Evolutionary conservation across 148 eudicot species (phyloP).

Genomic region (Mesembryanthemum crystallinum): DNA sequence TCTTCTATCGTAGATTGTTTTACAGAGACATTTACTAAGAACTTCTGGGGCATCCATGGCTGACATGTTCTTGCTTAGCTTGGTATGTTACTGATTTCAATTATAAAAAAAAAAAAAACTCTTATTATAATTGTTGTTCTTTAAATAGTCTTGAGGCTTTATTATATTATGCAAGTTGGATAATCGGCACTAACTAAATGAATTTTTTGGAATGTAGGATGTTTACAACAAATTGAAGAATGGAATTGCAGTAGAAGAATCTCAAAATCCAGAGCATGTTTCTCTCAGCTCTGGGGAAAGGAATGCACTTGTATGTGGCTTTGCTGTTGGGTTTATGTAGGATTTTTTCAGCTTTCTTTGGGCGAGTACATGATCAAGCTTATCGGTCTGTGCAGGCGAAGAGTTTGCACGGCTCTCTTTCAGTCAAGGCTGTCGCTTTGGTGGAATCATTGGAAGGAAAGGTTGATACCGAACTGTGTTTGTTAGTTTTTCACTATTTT

Average conservation of each 20-base stretch:
- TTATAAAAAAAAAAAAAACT: no score
- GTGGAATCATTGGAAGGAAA: conserved; percentile 89
- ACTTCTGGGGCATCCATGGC: conserved; percentile 63
- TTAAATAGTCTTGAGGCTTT: conserved; percentile 11
- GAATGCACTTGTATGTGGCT: conserved; percentile 56
- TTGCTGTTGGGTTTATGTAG: not conserved
- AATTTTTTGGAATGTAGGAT: conserved; percentile 48
- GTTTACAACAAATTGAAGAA: conserved; percentile 71
- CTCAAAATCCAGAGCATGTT: conserved; percentile 48
- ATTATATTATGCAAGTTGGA: not conserved
- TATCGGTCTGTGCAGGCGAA: conserved; percentile 54
- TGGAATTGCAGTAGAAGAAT: conserved; percentile 77
- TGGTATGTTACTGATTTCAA: conserved; percentile 44
- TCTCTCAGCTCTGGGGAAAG: conserved; percentile 74
- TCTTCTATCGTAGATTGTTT: conserved; percentile 46
- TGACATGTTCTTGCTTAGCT: conserved; percentile 58
- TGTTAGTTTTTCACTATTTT: not conserved
- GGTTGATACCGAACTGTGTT: conserved; percentile 33
- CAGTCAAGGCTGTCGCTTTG: conserved; percentile 60
- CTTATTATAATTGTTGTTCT: no score
- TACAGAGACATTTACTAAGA: conserved; percentile 88
- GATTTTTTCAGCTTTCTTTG: not conserved
- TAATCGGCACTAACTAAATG: conserved; percentile 5
- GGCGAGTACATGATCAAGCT: conserved; percentile 17
- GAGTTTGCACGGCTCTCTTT: conserved; percentile 62